Evolutionary conservation across 2,329 filamentous ascomycete species (phyloP).

Genomic region (Ascosphaera apis): DNA sequence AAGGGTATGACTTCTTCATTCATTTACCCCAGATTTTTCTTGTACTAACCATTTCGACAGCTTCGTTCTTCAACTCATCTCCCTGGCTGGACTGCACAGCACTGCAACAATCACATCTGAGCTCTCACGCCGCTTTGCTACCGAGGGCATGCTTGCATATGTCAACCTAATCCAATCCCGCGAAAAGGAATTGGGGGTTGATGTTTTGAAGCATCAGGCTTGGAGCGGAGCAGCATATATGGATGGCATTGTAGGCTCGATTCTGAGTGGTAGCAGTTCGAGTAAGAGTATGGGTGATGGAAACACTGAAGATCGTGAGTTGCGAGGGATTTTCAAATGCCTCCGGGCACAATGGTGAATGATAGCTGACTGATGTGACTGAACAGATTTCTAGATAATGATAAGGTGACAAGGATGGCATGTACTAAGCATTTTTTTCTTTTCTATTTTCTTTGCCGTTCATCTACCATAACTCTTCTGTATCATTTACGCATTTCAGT

Average conservation of each 20-base stretch:
- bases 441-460: too few species aligned
- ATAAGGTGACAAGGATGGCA: too few species aligned
- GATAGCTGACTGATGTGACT: too few species aligned
- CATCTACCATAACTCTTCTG: too few species aligned
- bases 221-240: conserved; percentile 92
- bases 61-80: conserved; percentile 42
- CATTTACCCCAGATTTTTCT: not conserved
- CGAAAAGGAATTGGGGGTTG: conserved; percentile 72
- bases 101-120: conserved; percentile 79
- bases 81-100: conserved; percentile 66
- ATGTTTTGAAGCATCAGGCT: conserved; percentile 98
- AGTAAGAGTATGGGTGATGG: conserved; percentile 95
- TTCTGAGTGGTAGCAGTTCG: conserved; percentile 72
- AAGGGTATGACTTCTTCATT: conserved; percentile 39
- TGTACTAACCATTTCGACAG: too few species aligned
- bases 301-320: conserved; percentile 65
- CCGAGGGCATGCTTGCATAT: conserved; percentile 82
- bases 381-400: too few species aligned
- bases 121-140: conserved; percentile 62
- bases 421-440: too few species aligned
- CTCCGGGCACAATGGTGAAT: not conserved
- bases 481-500: too few species aligned
- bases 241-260: conserved; percentile 91
- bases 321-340: not conserved
- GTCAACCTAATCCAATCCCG: conserved; percentile 95